These are phyloP conservation scores for Aegle marmelos DNA, from an alignment of 345 rosid species.

Conservation along the genomic window DNA sequence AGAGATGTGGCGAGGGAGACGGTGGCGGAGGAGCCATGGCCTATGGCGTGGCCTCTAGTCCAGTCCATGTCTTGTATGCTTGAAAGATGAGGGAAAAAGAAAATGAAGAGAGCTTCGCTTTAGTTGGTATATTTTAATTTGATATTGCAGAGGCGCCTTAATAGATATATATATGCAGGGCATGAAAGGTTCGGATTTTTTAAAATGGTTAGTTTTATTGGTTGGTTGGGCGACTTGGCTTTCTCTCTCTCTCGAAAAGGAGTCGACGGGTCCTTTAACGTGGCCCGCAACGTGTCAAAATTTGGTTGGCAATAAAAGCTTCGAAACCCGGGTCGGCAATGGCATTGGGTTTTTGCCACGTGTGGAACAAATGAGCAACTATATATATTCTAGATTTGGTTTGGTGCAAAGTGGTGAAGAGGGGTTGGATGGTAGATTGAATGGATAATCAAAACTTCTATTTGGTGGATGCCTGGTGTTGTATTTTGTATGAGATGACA, in stretches of 20 bases:
- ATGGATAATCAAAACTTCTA: slow-evolving; percentile 15
- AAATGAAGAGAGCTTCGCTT: neutral
- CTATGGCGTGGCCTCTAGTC: slow-evolving; percentile 63
- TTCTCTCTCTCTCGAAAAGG: neutral
- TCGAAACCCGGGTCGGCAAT: neutral
- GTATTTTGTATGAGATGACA: slow-evolving; percentile 3
- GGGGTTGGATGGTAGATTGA: slow-evolving; percentile 18
- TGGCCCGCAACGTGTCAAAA: slow-evolving; percentile 26
- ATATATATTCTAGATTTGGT: neutral
- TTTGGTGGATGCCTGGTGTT: slow-evolving; percentile 17
- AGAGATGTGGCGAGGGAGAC: slow-evolving; percentile 49
- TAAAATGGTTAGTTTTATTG: slow-evolving; percentile 1
- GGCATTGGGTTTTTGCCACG: slow-evolving; percentile 10
- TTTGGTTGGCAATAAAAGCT: slow-evolving; percentile 14
- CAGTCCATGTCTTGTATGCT: slow-evolving; percentile 41
- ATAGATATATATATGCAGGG: neutral
- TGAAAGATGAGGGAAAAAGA: neutral
- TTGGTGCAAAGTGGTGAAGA: neutral
- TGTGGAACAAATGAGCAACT: neutral
- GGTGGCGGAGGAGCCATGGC: slow-evolving; percentile 76
- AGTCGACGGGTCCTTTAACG: slow-evolving; percentile 27
- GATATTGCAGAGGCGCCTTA: neutral
- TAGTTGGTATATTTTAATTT: neutral
- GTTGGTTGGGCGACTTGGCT: slow-evolving; percentile 19
- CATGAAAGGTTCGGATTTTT: neutral